Conservation (phyloP, 495 filamentous ascomycete species). For the Tuber brumale region DNA sequence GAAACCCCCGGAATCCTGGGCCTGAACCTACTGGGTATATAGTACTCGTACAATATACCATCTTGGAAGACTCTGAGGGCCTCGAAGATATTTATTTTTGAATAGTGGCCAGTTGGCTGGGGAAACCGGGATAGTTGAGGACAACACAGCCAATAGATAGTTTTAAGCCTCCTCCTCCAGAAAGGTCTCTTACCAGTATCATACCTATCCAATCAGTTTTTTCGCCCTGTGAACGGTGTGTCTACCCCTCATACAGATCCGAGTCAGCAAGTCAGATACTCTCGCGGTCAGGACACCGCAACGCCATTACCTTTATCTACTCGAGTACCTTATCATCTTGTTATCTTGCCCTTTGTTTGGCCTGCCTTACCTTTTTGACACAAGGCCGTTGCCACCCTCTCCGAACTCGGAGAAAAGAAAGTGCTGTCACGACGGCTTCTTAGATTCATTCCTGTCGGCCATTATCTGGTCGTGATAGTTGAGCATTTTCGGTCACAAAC, state of each 20-base stretch:
- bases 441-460: background rate
- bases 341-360: background rate
- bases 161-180: background rate
- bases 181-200: background rate
- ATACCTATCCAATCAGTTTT: background rate
- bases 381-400: background rate
- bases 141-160: background rate
- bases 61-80: background rate
- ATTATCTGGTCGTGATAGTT: background rate
- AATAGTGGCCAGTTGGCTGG: background rate
- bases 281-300: background rate
- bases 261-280: background rate
- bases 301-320: background rate
- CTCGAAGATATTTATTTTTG: background rate
- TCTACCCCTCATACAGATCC: background rate
- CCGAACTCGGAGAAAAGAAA: background rate
- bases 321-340: background rate
- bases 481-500: slow-evolving; percentile 19
- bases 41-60: background rate
- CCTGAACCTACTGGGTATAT: background rate
- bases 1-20: background rate
- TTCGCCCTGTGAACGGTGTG: background rate
- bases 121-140: background rate
- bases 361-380: background rate
- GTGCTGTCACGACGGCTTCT: background rate